Percentiles rank a stretch among this genome's conserved stretches.
Conservation (phyloP, 371 early-diverging fungal species). For the Syncephalastrum sp. region DNA sequence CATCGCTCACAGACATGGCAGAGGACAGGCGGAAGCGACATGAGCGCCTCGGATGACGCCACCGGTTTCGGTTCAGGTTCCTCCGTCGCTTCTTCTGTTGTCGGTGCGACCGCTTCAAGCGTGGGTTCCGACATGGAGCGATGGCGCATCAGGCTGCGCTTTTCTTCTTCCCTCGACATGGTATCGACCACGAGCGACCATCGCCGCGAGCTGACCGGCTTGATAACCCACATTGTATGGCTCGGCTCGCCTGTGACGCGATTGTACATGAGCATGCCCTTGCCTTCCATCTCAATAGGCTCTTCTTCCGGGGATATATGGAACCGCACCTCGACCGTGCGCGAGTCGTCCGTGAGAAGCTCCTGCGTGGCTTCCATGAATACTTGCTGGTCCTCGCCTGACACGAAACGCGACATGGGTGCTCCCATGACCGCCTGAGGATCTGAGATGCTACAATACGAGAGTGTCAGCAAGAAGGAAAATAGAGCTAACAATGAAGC, state of each 20-base stretch:
- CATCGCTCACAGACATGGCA: conserved; percentile 84
- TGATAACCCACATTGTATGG: conserved; percentile 85
- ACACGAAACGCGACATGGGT: conserved; percentile 46
- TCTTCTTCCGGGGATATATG: conserved; percentile 51
- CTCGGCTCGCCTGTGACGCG: conserved; percentile 64
- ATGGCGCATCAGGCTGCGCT: conserved; percentile 14
- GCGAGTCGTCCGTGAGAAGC: conserved; percentile 66
- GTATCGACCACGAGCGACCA: conserved; percentile 14
- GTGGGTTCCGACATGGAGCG: conserved; percentile 34
- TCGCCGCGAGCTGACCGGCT: conserved; percentile 45
- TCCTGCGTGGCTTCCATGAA: conserved; percentile 45
- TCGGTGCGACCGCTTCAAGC: conserved; percentile 9
- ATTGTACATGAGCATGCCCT: conserved; percentile 88
- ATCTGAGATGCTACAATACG: conserved; percentile 31
- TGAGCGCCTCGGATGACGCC: conserved; percentile 20
- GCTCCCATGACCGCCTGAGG: conserved; percentile 48
- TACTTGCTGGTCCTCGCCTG: conserved; percentile 21
- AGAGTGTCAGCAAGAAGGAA: not conserved
- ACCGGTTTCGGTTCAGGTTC: not conserved
- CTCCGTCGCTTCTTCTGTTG: not conserved
- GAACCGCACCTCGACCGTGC: conserved; percentile 77
- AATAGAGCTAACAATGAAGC: not conserved
- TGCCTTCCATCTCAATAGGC: conserved; percentile 78
- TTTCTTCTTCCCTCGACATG: conserved; percentile 8
- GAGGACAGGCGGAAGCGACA: conserved; percentile 50